Base-by-base conservation (phyloP, 1,139 yeast species). In the Diutina pseudorugosa region DNA sequence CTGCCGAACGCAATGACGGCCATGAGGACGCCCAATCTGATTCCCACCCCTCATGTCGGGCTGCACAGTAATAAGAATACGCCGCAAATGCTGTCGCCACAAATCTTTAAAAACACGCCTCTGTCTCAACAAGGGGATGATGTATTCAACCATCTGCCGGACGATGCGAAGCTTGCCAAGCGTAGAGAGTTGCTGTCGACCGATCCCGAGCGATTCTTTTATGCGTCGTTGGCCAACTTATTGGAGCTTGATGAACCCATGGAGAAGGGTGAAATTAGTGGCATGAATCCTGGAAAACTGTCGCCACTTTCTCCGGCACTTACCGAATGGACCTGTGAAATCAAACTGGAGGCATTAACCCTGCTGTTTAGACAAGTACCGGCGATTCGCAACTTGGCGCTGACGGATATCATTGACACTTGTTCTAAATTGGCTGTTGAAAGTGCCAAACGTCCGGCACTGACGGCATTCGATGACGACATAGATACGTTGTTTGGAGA, bases 141-240 rank as follows among this genome's bases (percentile, higher is more conserved):
- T 23, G 60, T 66, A 7, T 66, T 66, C 55, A 61, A 61, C n/a
- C 57, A 60, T 18, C 59, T 59, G 23, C 57, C 57, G 14, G 60
- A 58, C 8, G 76, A 73, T 57, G 59, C 67, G 14, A 70, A 68
- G 53, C 65, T 70, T 55, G 67, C 70, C 41, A 72, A 67, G 56
- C 65, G 84, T 53, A 68, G 79, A 52, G 79, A 75, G 51, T 67
- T 79, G 52, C 74, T 78, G 1, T 62, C 62, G 51, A 59, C 62
- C 25, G 78, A 79, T 58, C 79, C 83, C 0, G 73, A 75, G 52
- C 67, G 68, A 55, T 79, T 77, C 61, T 76, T 79, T 60, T 67
- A 74, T 52, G 76, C 80, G 0, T 71, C 82, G 1, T 65, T 79
- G 55, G 72, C 79, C 11, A 79, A 79, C 59, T 65, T 77, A 44